A percentile compares a stretch with the other conserved stretches of the same genome.
Evolutionary conservation across 257 asterid genomes (phyloP).

Genomic region (Ligustrum vulgare): DNA sequence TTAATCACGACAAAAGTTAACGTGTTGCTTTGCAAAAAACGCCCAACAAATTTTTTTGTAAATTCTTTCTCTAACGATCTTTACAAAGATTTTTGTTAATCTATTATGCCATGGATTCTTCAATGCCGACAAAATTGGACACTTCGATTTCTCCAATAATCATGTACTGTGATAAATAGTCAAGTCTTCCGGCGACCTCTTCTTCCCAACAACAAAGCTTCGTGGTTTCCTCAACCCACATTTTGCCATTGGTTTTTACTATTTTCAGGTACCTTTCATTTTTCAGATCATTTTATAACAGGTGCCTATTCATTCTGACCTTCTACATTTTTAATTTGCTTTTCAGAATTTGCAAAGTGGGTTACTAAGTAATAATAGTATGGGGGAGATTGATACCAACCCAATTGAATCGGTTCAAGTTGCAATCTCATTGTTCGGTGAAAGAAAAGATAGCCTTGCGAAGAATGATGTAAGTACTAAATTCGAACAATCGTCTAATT

Average conservation of each 20-base stretch:
- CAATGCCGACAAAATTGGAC: conserved; percentile 22
- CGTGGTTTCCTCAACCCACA: conserved; percentile 1
- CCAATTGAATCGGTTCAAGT: conserved; percentile 65
- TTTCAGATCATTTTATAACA: background rate
- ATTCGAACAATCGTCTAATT: background rate
- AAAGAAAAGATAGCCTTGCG: background rate
- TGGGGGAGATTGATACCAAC: conserved; percentile 77
- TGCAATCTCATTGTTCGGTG: conserved; percentile 65
- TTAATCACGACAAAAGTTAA: background rate
- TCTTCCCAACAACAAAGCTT: conserved; percentile 2
- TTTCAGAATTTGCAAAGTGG: background rate
- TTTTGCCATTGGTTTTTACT: background rate
- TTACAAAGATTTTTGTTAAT: conserved; percentile 18
- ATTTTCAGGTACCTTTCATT: conserved; percentile 15
- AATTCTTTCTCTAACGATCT: conserved; percentile 18
- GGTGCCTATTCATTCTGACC: background rate
- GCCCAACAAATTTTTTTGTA: background rate
- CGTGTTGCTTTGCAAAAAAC: background rate
- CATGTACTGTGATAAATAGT: conserved; percentile 4
- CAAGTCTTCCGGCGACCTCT: background rate
- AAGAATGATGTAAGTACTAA: background rate
- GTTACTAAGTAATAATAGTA: background rate
- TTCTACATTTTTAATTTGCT: background rate
- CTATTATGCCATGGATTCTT: conserved; percentile 10
- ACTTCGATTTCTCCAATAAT: conserved; percentile 36